phyloP scores from a whole-genome alignment of 441 rosid species.

The Populus hybrid region DNA sequence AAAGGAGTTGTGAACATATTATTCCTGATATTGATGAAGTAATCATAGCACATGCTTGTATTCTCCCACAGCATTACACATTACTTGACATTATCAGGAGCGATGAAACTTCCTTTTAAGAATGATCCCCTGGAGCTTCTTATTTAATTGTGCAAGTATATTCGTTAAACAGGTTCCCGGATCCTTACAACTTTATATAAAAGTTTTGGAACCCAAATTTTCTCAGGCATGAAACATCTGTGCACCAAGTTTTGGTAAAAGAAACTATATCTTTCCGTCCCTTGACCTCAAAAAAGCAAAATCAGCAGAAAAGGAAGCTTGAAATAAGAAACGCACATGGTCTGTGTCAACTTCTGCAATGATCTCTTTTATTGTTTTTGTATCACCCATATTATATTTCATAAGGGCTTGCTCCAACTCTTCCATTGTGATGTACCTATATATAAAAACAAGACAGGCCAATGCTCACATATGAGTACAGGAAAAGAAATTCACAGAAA shows the following conservation, averaged over 20 bases:
- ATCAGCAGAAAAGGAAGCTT: neutral
- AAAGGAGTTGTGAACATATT: neutral
- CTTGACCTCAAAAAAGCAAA: neutral
- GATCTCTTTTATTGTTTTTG: constrained; percentile 67
- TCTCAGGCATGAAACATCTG: neutral
- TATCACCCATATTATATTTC: constrained; percentile 70
- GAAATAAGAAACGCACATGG: constrained; percentile 29
- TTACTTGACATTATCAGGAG: neutral
- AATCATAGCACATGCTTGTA: neutral
- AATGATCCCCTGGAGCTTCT: neutral
- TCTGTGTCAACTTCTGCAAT: constrained; percentile 76
- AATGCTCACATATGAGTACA: neutral
- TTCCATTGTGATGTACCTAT: constrained; percentile 74
- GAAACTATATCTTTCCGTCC: neutral
- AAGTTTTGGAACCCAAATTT: neutral
- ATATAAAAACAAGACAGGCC: constrained; percentile 1
- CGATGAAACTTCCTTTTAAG: neutral
- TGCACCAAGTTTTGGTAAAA: neutral
- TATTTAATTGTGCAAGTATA: neutral
- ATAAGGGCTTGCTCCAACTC: constrained; percentile 83
- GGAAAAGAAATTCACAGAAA: neutral
- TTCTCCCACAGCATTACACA: neutral
- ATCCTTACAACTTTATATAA: neutral
- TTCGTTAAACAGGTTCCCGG: neutral
- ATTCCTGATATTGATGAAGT: neutral